Base-by-base conservation (phyloP, 2,329 filamentous ascomycete species). In the Anthostomella pinea region DNA sequence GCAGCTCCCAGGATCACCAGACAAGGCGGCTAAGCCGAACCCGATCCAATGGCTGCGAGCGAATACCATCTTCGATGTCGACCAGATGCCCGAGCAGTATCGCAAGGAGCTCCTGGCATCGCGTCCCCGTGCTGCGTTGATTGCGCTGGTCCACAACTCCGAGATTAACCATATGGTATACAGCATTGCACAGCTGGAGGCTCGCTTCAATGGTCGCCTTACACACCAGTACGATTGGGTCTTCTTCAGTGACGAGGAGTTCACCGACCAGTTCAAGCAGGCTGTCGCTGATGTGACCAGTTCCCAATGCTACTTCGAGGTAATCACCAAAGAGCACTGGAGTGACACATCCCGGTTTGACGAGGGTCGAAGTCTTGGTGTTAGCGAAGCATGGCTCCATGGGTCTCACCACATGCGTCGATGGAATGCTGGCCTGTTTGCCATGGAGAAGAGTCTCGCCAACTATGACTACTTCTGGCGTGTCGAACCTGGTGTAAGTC, bases 401-500 rank as follows among this genome's bases (percentile, higher is more conserved):
- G 83, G 77, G 39, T 85, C 86, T 58, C 83, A 87, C 53, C 79
- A 87, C 56, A 87, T 87, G 77, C 86, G 81, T 54, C 77, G 84
- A 29, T 93, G 87, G 87, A 90, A 89, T 62, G 84, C 81, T 45
- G 87, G 86, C 38, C 72, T 87, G 56, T 91, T 94, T 69, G 88
- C 87, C 59, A 77, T 82, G 37, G 87, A 94, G 59, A 78, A 82
- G 1, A 80, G 83, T 2, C 73, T 94, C 29, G 67, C 75, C 39
- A 47, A 67, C 16, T 79, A 76, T 45, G 69, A 78, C 36, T 81
- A 70, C 68, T 80, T 77, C 54, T 79, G 75, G 76, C 68, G 71
- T 45, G 68, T 81, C 8, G 75, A 81, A 48, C 76, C 77, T 30
- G 74, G 76, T 38, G 77, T 79, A 59, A 68, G 72, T 62, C 20